Conservation (phyloP, 1,139 yeast genomes). For the Geotrichum bryndzae region DNA sequence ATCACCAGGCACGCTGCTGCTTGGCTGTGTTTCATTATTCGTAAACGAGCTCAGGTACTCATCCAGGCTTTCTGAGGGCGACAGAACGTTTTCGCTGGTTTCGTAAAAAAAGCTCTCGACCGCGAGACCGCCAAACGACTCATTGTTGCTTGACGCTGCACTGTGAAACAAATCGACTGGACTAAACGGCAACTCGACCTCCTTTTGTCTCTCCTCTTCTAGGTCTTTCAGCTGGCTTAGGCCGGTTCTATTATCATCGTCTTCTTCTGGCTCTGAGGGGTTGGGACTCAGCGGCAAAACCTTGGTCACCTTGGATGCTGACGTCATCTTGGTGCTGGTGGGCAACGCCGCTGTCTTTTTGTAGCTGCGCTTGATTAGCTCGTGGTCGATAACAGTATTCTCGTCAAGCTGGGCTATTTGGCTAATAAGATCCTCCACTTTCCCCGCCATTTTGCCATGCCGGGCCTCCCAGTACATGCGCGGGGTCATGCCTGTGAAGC, state of each 20-base stretch:
- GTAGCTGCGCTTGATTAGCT: neutral
- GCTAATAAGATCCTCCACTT: neutral
- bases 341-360: neutral
- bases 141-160: no score
- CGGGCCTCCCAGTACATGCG: constrained; percentile 18
- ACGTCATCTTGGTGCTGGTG: neutral
- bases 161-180: no score
- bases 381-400: neutral
- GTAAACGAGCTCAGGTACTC: no score
- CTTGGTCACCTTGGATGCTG: neutral
- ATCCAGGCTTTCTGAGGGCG: no score
- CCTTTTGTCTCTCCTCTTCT: neutral
- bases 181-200: neutral
- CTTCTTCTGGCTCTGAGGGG: neutral
- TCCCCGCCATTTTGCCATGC: constrained; percentile 28
- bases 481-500: constrained; percentile 24
- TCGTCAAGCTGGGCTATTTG: neutral
- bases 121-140: no score
- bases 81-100: no score
- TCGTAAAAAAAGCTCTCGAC: no score
- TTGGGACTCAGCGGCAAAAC: neutral
- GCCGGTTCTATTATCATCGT: no score
- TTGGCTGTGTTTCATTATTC: no score
- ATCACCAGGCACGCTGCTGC: no score
- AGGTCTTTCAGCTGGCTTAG: no score